Percentiles rank a stretch among this genome's conserved stretches.
phyloP scores from a whole-genome alignment of 768 basidiomycete genomes.

The Austroboletus festivus region DNA sequence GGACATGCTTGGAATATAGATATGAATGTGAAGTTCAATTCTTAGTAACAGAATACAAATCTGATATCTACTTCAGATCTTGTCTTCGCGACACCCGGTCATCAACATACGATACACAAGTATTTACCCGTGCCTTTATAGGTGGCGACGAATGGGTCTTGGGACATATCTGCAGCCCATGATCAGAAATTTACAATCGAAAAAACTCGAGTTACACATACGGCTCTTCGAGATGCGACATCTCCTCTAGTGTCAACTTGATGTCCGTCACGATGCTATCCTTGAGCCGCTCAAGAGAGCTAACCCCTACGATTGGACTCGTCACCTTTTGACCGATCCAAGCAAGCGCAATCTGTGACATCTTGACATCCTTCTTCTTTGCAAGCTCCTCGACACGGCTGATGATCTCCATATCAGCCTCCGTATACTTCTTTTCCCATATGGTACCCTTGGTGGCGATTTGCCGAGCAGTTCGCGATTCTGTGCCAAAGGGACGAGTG shows the following conservation, averaged over 20 bases:
- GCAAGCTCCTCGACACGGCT: conserved; percentile 41
- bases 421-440: conserved; percentile 24
- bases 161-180: conserved; percentile 13
- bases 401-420: conserved; percentile 36
- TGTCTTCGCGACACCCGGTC: conserved; percentile 1
- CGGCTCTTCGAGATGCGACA: conserved; percentile 26
- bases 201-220: conserved; percentile 6
- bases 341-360: conserved; percentile 46
- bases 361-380: conserved; percentile 36
- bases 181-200: conserved; percentile 6
- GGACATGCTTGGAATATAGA: no score
- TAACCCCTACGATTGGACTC: conserved; percentile 45
- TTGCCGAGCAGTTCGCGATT: conserved; percentile 22
- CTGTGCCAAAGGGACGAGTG: conserved; percentile 33
- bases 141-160: conserved; percentile 18
- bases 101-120: background rate
- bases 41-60: no score
- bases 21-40: no score
- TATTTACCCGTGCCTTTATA: background rate
- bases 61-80: background rate
- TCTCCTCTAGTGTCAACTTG: conserved; percentile 24
- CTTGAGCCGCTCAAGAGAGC: conserved; percentile 30
- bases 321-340: conserved; percentile 42
- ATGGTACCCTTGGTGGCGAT: conserved; percentile 15
- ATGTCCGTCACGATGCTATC: conserved; percentile 27